Percentiles rank a stretch among this genome's conserved stretches.
phyloP scores from a whole-genome alignment of 805 yeast species.

The Lipomyces yamadae region DNA sequence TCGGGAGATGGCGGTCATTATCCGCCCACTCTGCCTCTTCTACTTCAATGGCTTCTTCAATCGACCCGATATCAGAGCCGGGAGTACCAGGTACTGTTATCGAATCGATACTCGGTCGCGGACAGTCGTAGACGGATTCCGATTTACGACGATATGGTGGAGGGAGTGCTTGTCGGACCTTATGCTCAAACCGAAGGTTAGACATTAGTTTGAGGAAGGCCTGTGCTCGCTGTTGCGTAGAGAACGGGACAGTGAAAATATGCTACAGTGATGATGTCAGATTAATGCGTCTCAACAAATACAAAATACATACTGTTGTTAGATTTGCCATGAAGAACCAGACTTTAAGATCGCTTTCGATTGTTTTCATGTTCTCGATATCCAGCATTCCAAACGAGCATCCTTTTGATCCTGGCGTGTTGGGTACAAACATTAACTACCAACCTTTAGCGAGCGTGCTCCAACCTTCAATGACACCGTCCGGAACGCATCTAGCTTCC shows the following conservation, averaged over 20 bases:
- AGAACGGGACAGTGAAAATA: conserved; percentile 42
- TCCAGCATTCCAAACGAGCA: conserved; percentile 29
- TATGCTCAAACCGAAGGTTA: conserved; percentile 45
- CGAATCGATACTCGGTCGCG: conserved; percentile 18
- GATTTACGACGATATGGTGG: conserved; percentile 41
- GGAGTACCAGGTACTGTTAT: background rate
- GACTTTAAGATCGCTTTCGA: conserved; percentile 30
- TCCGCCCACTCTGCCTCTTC: conserved; percentile 37
- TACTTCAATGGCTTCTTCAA: conserved; percentile 27
- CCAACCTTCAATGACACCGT: background rate
- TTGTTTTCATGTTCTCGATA: conserved; percentile 26
- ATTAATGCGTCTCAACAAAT: background rate
- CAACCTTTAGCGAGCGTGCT: background rate
- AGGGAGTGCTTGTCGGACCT: conserved; percentile 43
- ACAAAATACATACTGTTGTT: background rate
- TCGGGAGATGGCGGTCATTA: conserved; percentile 33
- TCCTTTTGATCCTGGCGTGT: conserved; percentile 20
- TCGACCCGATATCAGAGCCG: conserved; percentile 3
- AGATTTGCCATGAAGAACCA: conserved; percentile 33
- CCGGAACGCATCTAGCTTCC: background rate
- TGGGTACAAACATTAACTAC: conserved; percentile 32
- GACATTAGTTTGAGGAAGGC: conserved; percentile 42
- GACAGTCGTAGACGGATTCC: conserved; percentile 29
- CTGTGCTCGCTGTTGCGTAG: conserved; percentile 39
- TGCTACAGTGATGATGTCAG: conserved; percentile 14